phyloP scores from a whole-genome alignment of 441 rosid species.

The Mallotus repandus region DNA sequence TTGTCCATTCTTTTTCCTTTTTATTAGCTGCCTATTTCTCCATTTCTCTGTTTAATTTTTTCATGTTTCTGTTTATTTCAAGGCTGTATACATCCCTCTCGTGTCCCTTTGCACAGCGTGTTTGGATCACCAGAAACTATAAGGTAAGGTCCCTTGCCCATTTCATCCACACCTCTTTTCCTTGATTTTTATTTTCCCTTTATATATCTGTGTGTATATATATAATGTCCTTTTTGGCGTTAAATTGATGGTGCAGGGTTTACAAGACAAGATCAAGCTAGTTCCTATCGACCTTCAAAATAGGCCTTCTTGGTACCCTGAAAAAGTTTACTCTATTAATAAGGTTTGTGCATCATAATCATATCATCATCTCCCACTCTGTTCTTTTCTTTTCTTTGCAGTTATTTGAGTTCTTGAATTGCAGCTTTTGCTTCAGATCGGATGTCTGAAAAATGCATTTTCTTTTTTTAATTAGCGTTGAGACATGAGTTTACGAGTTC shows the following conservation, averaged over 20 bases:
- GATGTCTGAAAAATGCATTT: no score
- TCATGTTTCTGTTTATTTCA: neutral
- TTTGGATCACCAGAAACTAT: constrained; percentile 49
- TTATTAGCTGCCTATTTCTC: no score
- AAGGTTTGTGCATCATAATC: constrained; percentile 33
- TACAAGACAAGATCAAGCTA: constrained; percentile 44
- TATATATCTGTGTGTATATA: neutral
- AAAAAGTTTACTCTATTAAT: constrained; percentile 47
- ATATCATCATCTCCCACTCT: no score
- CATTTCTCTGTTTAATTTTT: neutral
- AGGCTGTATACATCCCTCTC: constrained; percentile 42
- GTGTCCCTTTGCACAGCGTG: constrained; percentile 50
- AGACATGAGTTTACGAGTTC: neutral
- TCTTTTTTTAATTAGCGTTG: neutral
- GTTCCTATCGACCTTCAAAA: constrained; percentile 44
- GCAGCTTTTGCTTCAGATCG: no score
- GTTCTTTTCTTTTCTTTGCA: no score
- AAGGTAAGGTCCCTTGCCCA: constrained; percentile 29
- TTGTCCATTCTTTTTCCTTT: neutral
- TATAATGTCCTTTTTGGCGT: no score
- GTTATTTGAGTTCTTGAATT: no score
- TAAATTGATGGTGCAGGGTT: constrained; percentile 35
- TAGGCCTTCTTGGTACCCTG: constrained; percentile 58
- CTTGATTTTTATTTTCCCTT: neutral
- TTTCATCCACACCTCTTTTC: neutral